Percentiles rank a stretch among this genome's conserved stretches.
Evolutionary conservation across 2,329 filamentous ascomycete genomes (phyloP).

Genomic region (Curvularia sp.): DNA sequence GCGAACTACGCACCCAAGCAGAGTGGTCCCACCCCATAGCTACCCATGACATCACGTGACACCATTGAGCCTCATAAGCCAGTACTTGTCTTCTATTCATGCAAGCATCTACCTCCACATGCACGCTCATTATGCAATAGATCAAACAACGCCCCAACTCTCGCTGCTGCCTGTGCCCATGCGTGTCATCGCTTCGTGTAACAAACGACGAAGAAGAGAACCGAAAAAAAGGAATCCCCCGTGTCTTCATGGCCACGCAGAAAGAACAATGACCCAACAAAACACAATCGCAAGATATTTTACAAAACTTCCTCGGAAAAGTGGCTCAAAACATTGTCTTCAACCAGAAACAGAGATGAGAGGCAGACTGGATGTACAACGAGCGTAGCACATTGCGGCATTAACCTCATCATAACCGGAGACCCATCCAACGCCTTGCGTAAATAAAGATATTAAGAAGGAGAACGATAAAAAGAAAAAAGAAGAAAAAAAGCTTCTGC

Average conservation of each 20-base stretch:
- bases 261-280: conserved; percentile 14
- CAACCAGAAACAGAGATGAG: conserved; percentile 22
- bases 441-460: conserved; percentile 21
- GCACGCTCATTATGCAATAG: conserved; percentile 42
- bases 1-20: not conserved
- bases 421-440: conserved; percentile 46
- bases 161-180: conserved; percentile 19
- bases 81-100: conserved; percentile 30
- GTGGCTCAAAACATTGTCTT: conserved; percentile 7
- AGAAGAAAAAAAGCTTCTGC: conserved; percentile 7
- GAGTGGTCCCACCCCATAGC: too few species aligned
- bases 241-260: conserved; percentile 25
- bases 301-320: conserved; percentile 32
- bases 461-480: conserved; percentile 10
- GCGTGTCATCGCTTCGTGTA: conserved; percentile 16
- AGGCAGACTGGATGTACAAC: conserved; percentile 35
- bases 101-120: conserved; percentile 30
- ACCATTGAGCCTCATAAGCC: not conserved
- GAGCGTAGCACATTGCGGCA: conserved; percentile 36
- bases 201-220: not conserved
- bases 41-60: not conserved
- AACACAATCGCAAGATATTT: conserved; percentile 40
- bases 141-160: conserved; percentile 35
- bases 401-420: conserved; percentile 27
- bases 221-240: conserved; percentile 18